Evolutionary conservation across 1,284 basidiomycete species (phyloP).

Genomic region (Rhodotorula glutinis): DNA sequence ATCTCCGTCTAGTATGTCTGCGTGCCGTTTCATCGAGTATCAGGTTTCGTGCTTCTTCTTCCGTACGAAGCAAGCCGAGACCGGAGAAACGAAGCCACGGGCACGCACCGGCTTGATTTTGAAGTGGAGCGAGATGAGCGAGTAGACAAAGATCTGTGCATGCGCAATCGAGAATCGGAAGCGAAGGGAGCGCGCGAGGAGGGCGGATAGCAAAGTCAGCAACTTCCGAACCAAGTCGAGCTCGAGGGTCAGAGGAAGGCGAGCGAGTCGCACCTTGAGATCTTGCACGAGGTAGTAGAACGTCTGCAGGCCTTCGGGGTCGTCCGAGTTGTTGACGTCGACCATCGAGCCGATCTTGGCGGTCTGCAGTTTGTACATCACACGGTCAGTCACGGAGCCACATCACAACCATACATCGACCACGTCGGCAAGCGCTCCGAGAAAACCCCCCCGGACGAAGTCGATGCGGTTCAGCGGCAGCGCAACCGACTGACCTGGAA

Average conservation of each 20-base stretch:
- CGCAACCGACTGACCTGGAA: constrained; percentile 74
- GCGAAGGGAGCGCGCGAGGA: too few species aligned
- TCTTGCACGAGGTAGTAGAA: constrained; percentile 99
- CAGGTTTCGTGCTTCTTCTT: too few species aligned
- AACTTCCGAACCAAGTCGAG: too few species aligned
- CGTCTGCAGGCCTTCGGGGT: constrained; percentile 95
- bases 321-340: constrained; percentile 94
- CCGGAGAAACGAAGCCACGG: not conserved
- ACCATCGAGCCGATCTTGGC: constrained; percentile 96
- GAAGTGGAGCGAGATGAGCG: constrained; percentile 95
- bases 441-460: too few species aligned
- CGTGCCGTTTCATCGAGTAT: too few species aligned
- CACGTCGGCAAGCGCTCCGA: too few species aligned
- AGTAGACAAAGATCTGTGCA: constrained; percentile 90
- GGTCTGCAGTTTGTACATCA: constrained; percentile 59
- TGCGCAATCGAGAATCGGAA: too few species aligned
- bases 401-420: too few species aligned
- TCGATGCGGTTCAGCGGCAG: not conserved
- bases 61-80: too few species aligned
- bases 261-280: constrained; percentile 67
- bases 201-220: too few species aligned
- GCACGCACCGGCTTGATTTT: constrained; percentile 84
- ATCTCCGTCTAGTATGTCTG: too few species aligned
- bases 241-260: too few species aligned
- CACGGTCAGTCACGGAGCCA: not conserved